These are phyloP conservation scores for Tulasnella sp. DNA, from an alignment of 768 basidiomycete genomes.

Conservation along the genomic window DNA sequence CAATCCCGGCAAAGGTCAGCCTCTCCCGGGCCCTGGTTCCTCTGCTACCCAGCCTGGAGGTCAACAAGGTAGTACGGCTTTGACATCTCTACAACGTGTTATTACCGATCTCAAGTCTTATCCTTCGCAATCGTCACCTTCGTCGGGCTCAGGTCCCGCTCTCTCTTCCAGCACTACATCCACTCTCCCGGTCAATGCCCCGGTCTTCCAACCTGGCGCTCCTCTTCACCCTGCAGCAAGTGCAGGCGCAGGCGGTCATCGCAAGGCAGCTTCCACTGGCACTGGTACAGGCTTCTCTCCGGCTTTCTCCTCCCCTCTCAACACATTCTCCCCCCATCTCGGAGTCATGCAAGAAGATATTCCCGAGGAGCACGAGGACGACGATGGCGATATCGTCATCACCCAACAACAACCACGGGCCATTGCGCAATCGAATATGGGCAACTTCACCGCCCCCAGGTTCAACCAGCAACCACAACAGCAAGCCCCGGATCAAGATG, in stretches of 20 bases:
- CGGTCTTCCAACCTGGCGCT: conserved; percentile 74
- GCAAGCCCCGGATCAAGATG: conserved; percentile 53
- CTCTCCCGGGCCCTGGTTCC: conserved; percentile 15
- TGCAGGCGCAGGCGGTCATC: conserved; percentile 64
- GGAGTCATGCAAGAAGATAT: conserved; percentile 83
- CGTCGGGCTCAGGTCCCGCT: conserved; percentile 43
- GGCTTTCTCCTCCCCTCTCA: conserved; percentile 64
- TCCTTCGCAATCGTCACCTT: conserved; percentile 45
- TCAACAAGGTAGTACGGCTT: conserved; percentile 63
- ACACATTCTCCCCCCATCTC: conserved; percentile 49
- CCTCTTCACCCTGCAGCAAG: conserved; percentile 52
- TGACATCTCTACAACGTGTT: conserved; percentile 88
- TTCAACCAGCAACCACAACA: conserved; percentile 73
- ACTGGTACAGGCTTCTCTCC: conserved; percentile 59
- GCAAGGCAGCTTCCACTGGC: conserved; percentile 70
- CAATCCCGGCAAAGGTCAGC: conserved; percentile 17
- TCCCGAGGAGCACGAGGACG: conserved; percentile 84
- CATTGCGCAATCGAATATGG: conserved; percentile 41
- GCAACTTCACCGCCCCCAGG: conserved; percentile 82
- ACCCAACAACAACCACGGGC: conserved; percentile 32
- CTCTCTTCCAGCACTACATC: conserved; percentile 44
- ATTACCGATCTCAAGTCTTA: conserved; percentile 90
- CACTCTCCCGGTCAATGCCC: conserved; percentile 66
- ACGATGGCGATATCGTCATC: conserved; percentile 65
- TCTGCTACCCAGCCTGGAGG: conserved; percentile 12